phyloP scores from a whole-genome alignment of 805 yeast genomes.

The Cyberlindnera maritima region DNA sequence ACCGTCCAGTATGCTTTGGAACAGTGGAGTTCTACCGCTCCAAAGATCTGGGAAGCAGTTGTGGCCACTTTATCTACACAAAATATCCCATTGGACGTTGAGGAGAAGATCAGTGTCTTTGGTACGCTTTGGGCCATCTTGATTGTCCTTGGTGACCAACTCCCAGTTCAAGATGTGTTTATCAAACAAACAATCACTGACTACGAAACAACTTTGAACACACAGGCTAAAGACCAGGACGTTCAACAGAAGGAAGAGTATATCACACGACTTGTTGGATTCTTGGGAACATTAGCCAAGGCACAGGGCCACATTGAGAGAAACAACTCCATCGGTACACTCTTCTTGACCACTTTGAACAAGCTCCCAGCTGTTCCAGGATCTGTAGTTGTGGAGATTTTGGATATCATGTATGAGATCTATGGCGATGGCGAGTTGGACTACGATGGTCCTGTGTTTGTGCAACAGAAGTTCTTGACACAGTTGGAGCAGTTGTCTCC shows the following conservation, averaged over 20 bases:
- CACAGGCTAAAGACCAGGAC: slow-evolving; percentile 16
- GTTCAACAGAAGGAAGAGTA: slow-evolving; percentile 35
- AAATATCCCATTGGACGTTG: slow-evolving; percentile 23
- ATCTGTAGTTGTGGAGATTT: slow-evolving; percentile 52
- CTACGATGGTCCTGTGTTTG: slow-evolving; percentile 71
- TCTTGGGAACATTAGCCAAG: slow-evolving; percentile 49
- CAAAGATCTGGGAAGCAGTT: slow-evolving; percentile 10
- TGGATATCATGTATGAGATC: slow-evolving; percentile 70
- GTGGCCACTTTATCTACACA: slow-evolving; percentile 17
- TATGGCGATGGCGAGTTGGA: slow-evolving; percentile 69
- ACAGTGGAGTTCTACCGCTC: slow-evolving; percentile 13
- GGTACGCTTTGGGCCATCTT: slow-evolving; percentile 47
- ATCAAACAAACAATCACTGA: slow-evolving; percentile 23
- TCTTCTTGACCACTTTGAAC: slow-evolving; percentile 36
- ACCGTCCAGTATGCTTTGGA: slow-evolving; percentile 16
- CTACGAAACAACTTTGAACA: slow-evolving; percentile 16
- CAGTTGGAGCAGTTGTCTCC: slow-evolving; percentile 43
- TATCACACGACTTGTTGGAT: slow-evolving; percentile 46
- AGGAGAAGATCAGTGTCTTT: slow-evolving; percentile 34
- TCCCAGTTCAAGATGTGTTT: slow-evolving; percentile 28
- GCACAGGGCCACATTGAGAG: slow-evolving; percentile 42
- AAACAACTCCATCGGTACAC: slow-evolving; percentile 44
- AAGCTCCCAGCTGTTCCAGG: slow-evolving; percentile 30
- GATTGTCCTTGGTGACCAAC: slow-evolving; percentile 25
- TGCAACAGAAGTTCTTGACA: slow-evolving; percentile 44